These are phyloP conservation scores for Pseudocercospora eumusae DNA, from an alignment of 2,329 filamentous ascomycete genomes.

Conservation along the genomic window DNA sequence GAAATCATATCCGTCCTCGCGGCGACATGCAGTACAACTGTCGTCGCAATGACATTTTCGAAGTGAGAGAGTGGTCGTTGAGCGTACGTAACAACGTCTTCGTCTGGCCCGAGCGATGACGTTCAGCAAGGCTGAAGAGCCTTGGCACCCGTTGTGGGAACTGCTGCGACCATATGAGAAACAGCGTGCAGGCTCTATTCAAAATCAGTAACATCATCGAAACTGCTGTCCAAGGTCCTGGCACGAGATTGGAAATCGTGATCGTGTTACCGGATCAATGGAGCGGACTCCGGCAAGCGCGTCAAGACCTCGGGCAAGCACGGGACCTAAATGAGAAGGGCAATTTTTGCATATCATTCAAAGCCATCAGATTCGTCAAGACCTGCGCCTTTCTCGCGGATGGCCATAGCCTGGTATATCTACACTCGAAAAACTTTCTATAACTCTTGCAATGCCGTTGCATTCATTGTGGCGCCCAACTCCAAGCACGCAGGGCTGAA, in stretches of 20 bases:
- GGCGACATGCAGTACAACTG: no score
- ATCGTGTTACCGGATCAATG: background rate
- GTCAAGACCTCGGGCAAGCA: slow-evolving; percentile 5
- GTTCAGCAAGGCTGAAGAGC: no score
- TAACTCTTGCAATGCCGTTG: slow-evolving; percentile 4
- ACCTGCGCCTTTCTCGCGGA: background rate
- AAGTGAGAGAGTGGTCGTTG: no score
- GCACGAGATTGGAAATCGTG: background rate
- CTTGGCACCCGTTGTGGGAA: no score
- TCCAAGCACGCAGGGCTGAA: slow-evolving; percentile 3
- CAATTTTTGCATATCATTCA: background rate
- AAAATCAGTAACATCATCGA: no score
- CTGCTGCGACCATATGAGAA: no score
- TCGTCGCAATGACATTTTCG: no score
- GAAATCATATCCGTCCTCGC: no score
- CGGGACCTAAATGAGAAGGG: background rate
- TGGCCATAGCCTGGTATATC: slow-evolving; percentile 5
- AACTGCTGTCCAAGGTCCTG: no score
- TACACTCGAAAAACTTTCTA: background rate
- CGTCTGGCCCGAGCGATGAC: no score
- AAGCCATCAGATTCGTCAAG: background rate
- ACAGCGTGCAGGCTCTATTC: no score
- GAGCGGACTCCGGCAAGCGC: background rate
- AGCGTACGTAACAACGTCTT: no score
- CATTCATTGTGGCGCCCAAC: slow-evolving; percentile 2